Evolutionary conservation across 108 stramenopile genomes (phyloP), one percentile per base, ranked within the genome.

Genomic region (Ochromonas danica): DNA sequence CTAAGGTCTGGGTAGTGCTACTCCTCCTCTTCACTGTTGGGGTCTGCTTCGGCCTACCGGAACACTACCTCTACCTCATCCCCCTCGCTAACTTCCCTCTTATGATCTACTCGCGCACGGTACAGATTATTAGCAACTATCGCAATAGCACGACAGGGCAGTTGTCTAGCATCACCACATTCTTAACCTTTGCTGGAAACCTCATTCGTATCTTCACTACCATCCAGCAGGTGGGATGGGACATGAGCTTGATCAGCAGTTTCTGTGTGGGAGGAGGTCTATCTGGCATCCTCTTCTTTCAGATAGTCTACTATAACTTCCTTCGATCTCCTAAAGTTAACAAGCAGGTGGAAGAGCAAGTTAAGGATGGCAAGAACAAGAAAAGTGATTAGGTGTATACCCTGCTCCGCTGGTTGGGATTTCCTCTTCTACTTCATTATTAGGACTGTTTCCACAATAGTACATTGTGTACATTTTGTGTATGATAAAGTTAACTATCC

Each of bases 61-160:
- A 38, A 31, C n/a, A 39, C 39, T 81, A 39, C 72, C 27, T 74
- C 70, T 75, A 27, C 10, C 75, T 39, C 35, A 38, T 82, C 14
- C 82, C 82, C 17, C 33, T 45, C 27, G 31, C 17, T 25, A 57
- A 77, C 61, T 79, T 80, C 70, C 42, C 45, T 31, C 51, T 81
- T 40, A 80, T 82, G 42, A 70, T 82, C 25, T 0, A 45, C 22
- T 79, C 70, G 27, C 75, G 80, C 25, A 74, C 71, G 2, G 72
- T 72, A 6, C 82, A 82, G 80, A 80, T 82, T 60, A 57, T 40
- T 40, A 75, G 77, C 72, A 82, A 82, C 80, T 82, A 6, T 3
- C 71, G 51, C 72, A 79, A 81, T 61, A 42, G 79, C 75, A 80
- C 80, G 72, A 82, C 82, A 39, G 82, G 82, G 3, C 80, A 82